These are phyloP conservation scores for Quercus robur DNA, from an alignment of 306 rosid species.

Conservation along the genomic window DNA sequence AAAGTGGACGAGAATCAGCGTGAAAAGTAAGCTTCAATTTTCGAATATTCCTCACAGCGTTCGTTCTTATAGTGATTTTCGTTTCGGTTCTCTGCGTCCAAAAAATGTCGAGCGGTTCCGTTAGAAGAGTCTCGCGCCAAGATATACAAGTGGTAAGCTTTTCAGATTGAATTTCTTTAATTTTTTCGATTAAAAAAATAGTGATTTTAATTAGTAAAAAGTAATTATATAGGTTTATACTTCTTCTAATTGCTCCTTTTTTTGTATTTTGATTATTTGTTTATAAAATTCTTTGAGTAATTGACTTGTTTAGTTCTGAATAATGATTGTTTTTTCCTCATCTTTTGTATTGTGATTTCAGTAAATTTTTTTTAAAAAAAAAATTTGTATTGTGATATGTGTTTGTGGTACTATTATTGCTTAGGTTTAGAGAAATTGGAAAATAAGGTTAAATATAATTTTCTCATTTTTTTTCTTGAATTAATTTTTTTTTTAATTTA, in stretches of 20 bases:
- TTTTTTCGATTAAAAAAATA: neutral
- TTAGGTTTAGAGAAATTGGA: neutral
- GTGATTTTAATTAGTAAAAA: neutral
- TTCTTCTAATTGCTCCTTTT: neutral
- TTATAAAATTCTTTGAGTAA: neutral
- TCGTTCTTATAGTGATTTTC: neutral
- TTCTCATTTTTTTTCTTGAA: too few relatives aligned
- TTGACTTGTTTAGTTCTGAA: neutral
- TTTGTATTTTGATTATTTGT: neutral
- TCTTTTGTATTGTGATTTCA: neutral
- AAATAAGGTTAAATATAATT: too few relatives aligned
- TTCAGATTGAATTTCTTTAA: neutral
- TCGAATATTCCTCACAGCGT: neutral
- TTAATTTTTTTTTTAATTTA: too few relatives aligned
- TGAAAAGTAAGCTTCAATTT: neutral
- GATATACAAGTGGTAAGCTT: constrained; percentile 83
- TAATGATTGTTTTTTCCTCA: neutral
- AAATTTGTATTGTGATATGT: too few relatives aligned
- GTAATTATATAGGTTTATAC: neutral
- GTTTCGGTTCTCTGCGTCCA: neutral
- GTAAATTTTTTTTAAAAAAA: neutral
- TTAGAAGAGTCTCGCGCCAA: constrained; percentile 73
- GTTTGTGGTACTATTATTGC: too few relatives aligned
- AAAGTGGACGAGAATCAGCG: neutral
- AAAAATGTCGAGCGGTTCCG: constrained; percentile 76